Percentiles rank a stretch among this genome's conserved stretches.
phyloP scores from a whole-genome alignment of 2,329 filamentous ascomycete species.

The Fusarium sp. region DNA sequence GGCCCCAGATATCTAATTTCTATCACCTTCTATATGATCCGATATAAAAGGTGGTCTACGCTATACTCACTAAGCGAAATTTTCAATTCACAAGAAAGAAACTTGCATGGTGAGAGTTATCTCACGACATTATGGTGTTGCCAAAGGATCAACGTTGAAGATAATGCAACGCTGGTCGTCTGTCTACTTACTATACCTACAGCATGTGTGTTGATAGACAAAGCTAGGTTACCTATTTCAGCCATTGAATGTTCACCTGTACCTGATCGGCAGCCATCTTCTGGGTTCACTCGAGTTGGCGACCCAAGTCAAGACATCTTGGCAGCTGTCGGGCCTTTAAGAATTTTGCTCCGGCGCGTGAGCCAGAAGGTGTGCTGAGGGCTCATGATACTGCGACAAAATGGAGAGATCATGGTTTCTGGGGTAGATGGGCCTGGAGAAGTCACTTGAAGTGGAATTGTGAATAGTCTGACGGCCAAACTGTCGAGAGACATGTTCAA shows the following conservation, averaged over 20 bases:
- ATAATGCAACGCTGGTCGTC: conserved; percentile 3
- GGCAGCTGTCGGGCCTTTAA: conserved; percentile 32
- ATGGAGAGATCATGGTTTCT: neutral
- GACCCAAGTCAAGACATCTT: conserved; percentile 21
- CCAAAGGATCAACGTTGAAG: conserved; percentile 1
- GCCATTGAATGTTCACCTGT: conserved; percentile 37
- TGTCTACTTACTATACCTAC: conserved; percentile 2
- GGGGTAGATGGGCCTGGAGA: neutral
- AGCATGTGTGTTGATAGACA: conserved; percentile 15
- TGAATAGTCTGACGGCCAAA: neutral
- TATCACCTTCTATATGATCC: conserved; percentile 9
- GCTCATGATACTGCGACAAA: neutral
- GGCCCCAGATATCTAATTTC: conserved; percentile 18
- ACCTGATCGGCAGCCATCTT: conserved; percentile 38
- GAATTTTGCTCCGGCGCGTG: conserved; percentile 19
- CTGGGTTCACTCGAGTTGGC: conserved; percentile 15
- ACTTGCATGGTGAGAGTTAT: neutral
- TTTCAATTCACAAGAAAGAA: conserved; percentile 5
- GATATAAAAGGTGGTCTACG: neutral
- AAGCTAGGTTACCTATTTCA: neutral
- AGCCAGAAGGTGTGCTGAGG: conserved; percentile 18
- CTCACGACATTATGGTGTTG: neutral
- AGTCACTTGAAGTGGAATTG: neutral
- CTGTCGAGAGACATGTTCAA: neutral
- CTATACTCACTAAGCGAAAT: neutral